Evolutionary conservation across 257 asterid species (phyloP), one percentile per base, ranked within the genome.

Genomic region (Prunella vulgaris): DNA sequence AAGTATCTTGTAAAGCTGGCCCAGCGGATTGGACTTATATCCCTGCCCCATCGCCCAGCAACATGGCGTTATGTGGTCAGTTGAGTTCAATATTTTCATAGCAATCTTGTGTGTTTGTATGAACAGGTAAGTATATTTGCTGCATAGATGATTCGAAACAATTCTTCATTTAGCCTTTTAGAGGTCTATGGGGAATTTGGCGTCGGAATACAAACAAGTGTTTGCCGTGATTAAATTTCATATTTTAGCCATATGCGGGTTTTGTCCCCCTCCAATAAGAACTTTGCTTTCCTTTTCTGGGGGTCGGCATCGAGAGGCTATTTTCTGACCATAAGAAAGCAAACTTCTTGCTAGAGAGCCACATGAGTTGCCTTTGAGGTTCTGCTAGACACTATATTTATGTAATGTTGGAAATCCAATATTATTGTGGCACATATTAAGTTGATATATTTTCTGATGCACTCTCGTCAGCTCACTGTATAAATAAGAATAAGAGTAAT

Each of bases 11-110:
- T 91, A 80, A 94, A 94, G 79, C 87, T 91, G 74, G 76, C 89
- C 37, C 97, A 90, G 77, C 87, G 99, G 77, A 83, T 94, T 78
- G 96, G 91, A 68, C 88, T 89, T 69, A 84, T 81, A 60, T 83
- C 91, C 83, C 80, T 94, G 72, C 99, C 99, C 73, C 91, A 81
- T 68, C 88, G 90, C 73, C 52, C 94, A 40, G 86, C 89, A 59
- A 48, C 95, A 56, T 93, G 99, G 99, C 93, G 69, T 77, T 94
- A 94, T 74, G 89, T 87, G 97, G 99, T 93, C 61, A 81, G 97
- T 69, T 64, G 51, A 44, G 63, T 66, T 80, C 28, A 40, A 48
- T 15, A 32, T 22, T 54, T 25, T 49, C 33, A 44, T 71, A 62
- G 21, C 15, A 49, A 8, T 66, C 60, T 40, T 53, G 28, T 68